Percentiles rank a stretch among this genome's conserved stretches.
These are phyloP conservation scores for Lyophyllum decastes DNA, from an alignment of 768 basidiomycete species.

Conservation along the genomic window DNA sequence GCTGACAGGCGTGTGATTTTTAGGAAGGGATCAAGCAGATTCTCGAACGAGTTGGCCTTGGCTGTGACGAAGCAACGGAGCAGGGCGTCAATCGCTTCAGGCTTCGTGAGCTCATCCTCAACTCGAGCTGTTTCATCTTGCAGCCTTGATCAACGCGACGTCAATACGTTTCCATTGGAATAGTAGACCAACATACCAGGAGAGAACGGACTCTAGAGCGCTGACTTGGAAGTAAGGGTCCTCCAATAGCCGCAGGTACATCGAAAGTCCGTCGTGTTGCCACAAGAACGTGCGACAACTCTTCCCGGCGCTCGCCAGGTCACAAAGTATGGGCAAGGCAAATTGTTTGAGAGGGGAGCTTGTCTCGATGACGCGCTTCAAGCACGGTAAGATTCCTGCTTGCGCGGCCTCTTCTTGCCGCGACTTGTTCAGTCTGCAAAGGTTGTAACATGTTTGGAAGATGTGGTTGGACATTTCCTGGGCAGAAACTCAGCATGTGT, in stretches of 20 bases:
- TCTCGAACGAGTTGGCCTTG: slow-evolving; percentile 91
- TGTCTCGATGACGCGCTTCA: slow-evolving; percentile 85
- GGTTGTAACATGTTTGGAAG: slow-evolving; percentile 96
- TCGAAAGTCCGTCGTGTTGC: slow-evolving; percentile 87
- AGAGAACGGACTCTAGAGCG: slow-evolving; percentile 85
- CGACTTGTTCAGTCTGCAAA: slow-evolving; percentile 91
- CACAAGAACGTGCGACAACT: slow-evolving; percentile 86
- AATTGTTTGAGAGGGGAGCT: slow-evolving; percentile 96
- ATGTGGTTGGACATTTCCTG: slow-evolving; percentile 98
- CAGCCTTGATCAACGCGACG: slow-evolving; percentile 52
- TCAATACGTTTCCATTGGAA: background rate
- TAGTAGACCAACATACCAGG: slow-evolving; percentile 62
- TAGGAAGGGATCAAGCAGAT: slow-evolving; percentile 87
- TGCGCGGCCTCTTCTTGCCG: slow-evolving; percentile 97
- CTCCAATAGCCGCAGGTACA: slow-evolving; percentile 77
- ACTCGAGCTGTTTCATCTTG: slow-evolving; percentile 95
- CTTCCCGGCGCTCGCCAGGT: slow-evolving; percentile 94
- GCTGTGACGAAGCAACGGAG: slow-evolving; percentile 81
- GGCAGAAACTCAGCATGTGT: slow-evolving; percentile 3
- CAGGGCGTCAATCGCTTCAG: slow-evolving; percentile 63
- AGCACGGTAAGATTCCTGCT: slow-evolving; percentile 89
- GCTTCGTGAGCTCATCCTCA: slow-evolving; percentile 82
- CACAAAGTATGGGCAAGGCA: slow-evolving; percentile 94
- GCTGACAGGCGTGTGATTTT: slow-evolving; percentile 87
- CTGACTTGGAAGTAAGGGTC: slow-evolving; percentile 93